Percentiles rank a stretch among this genome's conserved stretches.
Evolutionary conservation across 345 rosid genomes (phyloP).

Genomic region (Noccaea caerulescens): DNA sequence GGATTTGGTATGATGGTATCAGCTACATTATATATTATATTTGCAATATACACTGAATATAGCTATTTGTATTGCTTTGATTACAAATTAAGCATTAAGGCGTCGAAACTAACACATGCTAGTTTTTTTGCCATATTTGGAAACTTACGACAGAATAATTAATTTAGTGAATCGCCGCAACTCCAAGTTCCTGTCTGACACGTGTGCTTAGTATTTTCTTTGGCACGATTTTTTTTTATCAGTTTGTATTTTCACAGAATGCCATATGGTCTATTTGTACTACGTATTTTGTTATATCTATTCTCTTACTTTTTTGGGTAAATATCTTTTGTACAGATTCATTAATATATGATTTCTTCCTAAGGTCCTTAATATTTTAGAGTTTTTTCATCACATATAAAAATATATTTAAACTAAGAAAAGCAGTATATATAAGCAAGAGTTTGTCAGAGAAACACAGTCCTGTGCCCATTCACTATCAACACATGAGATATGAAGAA

Average conservation of each 20-base stretch:
- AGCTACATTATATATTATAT: no score
- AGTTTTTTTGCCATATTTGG: conserved; percentile 38
- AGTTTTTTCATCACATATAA: conserved; percentile 1
- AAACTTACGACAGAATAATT: conserved; percentile 42
- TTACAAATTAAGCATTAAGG: conserved; percentile 32
- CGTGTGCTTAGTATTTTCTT: conserved; percentile 24
- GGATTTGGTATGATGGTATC: background rate
- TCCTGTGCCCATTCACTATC: conserved; percentile 27
- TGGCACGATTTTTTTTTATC: background rate
- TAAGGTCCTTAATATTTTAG: conserved; percentile 16
- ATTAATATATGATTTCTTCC: conserved; percentile 8
- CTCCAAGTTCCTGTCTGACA: conserved; percentile 46
- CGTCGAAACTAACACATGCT: conserved; percentile 25
- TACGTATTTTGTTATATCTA: conserved; percentile 30
- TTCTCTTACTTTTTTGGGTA: conserved; percentile 32
- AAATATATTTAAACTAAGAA: conserved; percentile 13
- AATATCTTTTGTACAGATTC: conserved; percentile 33
- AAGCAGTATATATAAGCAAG: conserved; percentile 29
- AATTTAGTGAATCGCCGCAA: conserved; percentile 36
- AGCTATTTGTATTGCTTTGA: conserved; percentile 18
- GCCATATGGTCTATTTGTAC: conserved; percentile 37
- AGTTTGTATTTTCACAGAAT: conserved; percentile 24
- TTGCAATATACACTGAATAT: no score
- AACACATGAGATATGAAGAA: conserved; percentile 32
- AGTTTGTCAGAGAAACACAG: conserved; percentile 39